Percentiles rank a stretch among this genome's conserved stretches.
These are phyloP conservation scores for Coleophoma crateriformis DNA, from an alignment of 2,329 filamentous ascomycete species.

Conservation along the genomic window DNA sequence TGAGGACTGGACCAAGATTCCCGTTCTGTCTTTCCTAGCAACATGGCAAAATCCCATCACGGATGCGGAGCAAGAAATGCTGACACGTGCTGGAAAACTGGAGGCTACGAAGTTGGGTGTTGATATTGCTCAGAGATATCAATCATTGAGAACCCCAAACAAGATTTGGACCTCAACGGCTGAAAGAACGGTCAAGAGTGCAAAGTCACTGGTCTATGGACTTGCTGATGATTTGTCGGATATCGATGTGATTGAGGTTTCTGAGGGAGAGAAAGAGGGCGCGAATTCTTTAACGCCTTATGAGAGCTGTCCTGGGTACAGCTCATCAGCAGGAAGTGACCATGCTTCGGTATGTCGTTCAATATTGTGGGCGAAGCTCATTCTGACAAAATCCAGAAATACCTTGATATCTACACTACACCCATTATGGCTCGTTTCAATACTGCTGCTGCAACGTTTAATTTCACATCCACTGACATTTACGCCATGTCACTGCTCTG, in stretches of 20 bases:
- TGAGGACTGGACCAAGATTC: slow-evolving; percentile 36
- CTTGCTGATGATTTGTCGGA: slow-evolving; percentile 35
- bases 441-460: slow-evolving; percentile 39
- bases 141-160: slow-evolving; percentile 34
- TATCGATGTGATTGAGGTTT: slow-evolving; percentile 37
- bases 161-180: slow-evolving; percentile 47
- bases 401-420: slow-evolving; percentile 38
- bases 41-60: slow-evolving; percentile 21
- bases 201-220: slow-evolving; percentile 40
- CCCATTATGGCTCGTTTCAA: slow-evolving; percentile 43
- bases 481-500: slow-evolving; percentile 44
- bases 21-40: slow-evolving; percentile 18
- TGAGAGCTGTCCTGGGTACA: slow-evolving; percentile 45
- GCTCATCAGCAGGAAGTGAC: slow-evolving; percentile 39
- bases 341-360: slow-evolving; percentile 30
- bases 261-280: slow-evolving; percentile 39
- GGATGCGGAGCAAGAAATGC: slow-evolving; percentile 19
- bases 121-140: slow-evolving; percentile 21
- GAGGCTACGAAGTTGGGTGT: slow-evolving; percentile 21
- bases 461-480: slow-evolving; percentile 45
- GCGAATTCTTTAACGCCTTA: slow-evolving; percentile 50
- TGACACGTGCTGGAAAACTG: slow-evolving; percentile 18
- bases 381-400: slow-evolving; percentile 21
- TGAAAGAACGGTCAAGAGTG: slow-evolving; percentile 42
- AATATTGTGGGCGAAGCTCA: neutral